These are phyloP conservation scores for Thalia dealbata DNA, from an alignment of 176 grass and related monocot genomes.

Conservation along the genomic window DNA sequence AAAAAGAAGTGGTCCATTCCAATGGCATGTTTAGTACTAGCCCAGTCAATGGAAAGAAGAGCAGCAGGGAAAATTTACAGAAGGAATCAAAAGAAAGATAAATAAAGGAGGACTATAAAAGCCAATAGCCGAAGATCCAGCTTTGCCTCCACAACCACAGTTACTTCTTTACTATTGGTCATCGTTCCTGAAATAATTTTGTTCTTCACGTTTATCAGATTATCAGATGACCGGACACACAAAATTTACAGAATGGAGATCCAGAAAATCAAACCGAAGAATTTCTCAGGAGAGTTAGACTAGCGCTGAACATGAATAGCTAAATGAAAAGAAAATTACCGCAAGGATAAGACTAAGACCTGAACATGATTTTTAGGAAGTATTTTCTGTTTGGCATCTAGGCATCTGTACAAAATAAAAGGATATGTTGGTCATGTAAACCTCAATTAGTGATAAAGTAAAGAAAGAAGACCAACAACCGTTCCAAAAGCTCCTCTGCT, in stretches of 20 bases:
- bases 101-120: background rate
- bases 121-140: background rate
- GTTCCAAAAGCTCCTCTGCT: slow-evolving; percentile 77
- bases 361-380: slow-evolving; percentile 54
- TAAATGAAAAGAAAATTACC: background rate
- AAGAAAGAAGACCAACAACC: slow-evolving; percentile 27
- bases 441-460: slow-evolving; percentile 15
- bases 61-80: too few species aligned
- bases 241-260: background rate
- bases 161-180: background rate
- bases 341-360: slow-evolving; percentile 36
- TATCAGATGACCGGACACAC: too few species aligned
- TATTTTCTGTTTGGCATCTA: slow-evolving; percentile 44
- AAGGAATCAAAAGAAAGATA: background rate
- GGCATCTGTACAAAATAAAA: slow-evolving; percentile 42
- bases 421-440: slow-evolving; percentile 5
- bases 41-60: too few species aligned
- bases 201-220: background rate
- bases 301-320: too few species aligned
- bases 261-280: background rate
- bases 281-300: background rate
- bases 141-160: too few species aligned
- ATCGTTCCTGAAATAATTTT: background rate
- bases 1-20: background rate
- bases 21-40: background rate